Percentiles rank a stretch among this genome's conserved stretches.
phyloP scores from a whole-genome alignment of 441 rosid genomes.

The Adansonia grandidieri region DNA sequence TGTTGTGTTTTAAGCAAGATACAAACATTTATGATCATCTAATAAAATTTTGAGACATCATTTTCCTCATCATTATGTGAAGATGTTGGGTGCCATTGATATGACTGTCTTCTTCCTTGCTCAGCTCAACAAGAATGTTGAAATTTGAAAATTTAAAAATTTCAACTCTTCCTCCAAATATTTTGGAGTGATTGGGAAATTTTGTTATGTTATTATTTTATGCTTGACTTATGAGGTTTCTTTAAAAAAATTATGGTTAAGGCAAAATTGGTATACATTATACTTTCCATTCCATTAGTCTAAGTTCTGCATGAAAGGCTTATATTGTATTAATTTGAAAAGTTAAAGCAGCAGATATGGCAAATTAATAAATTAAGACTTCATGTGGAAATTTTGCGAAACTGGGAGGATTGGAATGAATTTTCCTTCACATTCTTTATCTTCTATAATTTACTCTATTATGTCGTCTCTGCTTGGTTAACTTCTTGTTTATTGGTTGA shows the following conservation, averaged over 20 bases:
- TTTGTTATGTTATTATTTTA: not conserved
- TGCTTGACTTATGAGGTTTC: not conserved
- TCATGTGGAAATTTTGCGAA: not conserved
- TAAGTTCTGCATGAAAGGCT: no score
- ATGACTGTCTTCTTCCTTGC: not conserved
- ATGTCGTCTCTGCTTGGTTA: not conserved
- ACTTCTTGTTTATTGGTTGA: slow-evolving; percentile 27
- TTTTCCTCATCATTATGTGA: not conserved
- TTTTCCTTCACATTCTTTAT: not conserved
- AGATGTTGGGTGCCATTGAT: not conserved
- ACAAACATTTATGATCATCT: not conserved
- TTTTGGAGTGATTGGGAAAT: not conserved
- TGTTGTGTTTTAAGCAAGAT: not conserved
- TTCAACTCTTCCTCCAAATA: not conserved
- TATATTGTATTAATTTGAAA: not conserved
- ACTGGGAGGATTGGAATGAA: not conserved
- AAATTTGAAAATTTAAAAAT: not conserved
- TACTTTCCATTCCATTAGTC: not conserved
- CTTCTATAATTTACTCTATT: not conserved
- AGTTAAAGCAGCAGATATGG: not conserved
- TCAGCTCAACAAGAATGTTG: not conserved
- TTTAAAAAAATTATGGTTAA: not conserved
- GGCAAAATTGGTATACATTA: not conserved
- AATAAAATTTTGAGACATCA: not conserved
- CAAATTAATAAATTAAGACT: not conserved